Evolutionary conservation across 2,329 filamentous ascomycete species (phyloP).

Genomic region (Coleophoma crateriformis): DNA sequence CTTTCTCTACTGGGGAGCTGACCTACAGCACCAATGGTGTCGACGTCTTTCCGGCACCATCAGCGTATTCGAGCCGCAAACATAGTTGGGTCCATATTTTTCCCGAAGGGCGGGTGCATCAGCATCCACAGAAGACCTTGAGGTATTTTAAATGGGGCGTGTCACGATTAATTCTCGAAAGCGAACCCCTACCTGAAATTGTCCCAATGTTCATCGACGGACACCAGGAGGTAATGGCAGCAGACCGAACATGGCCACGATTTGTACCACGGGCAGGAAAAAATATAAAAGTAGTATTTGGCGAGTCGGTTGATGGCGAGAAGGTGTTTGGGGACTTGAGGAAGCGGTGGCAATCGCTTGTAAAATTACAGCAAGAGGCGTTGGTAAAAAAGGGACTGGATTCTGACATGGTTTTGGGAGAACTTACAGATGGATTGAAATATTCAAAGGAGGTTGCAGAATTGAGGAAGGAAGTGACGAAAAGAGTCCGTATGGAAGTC

Average conservation of each 20-base stretch:
- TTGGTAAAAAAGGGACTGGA: conserved; percentile 25
- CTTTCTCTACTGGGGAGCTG: conserved; percentile 41
- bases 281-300: conserved; percentile 69
- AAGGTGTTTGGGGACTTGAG: conserved; percentile 73
- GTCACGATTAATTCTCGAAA: conserved; percentile 84
- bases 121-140: conserved; percentile 71
- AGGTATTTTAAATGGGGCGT: conserved; percentile 99
- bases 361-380: conserved; percentile 41
- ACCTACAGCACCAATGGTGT: conserved; percentile 61
- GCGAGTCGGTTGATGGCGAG: conserved; percentile 70
- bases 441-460: conserved; percentile 69
- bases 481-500: conserved; percentile 72
- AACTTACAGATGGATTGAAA: conserved; percentile 59
- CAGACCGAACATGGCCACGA: conserved; percentile 71
- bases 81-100: conserved; percentile 92
- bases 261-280: conserved; percentile 74
- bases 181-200: conserved; percentile 79
- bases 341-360: conserved; percentile 65
- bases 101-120: conserved; percentile 91
- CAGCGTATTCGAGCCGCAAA: conserved; percentile 62
- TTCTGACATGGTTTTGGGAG: conserved; percentile 42
- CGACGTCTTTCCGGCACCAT: conserved; percentile 66
- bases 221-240: conserved; percentile 82
- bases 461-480: conserved; percentile 74
- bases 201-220: conserved; percentile 95